phyloP scores from a whole-genome alignment of 768 basidiomycete species.

The Calocybe cyanea region DNA sequence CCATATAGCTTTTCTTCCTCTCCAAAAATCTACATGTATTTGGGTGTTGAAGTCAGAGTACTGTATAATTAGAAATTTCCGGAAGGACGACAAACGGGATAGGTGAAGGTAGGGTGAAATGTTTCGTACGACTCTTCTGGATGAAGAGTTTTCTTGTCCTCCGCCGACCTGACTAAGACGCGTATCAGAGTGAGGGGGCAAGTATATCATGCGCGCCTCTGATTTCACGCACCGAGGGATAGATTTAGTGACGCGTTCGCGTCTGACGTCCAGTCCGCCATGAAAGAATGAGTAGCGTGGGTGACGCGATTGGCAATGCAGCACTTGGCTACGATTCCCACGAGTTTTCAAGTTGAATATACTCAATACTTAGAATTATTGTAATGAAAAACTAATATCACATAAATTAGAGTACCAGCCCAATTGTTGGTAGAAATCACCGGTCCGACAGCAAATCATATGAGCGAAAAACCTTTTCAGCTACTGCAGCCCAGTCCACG shows the following conservation, averaged over 20 bases:
- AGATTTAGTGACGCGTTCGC: conserved; percentile 75
- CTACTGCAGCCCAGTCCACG: conserved; percentile 39
- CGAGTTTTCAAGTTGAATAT: no score
- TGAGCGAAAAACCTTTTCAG: conserved; percentile 31
- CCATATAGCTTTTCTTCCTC: conserved; percentile 97
- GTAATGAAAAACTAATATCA: no score
- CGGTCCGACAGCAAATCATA: no score
- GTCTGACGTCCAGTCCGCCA: conserved; percentile 74
- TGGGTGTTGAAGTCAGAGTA: background rate
- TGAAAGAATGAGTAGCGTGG: conserved; percentile 13
- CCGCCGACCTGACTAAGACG: conserved; percentile 59
- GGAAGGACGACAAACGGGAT: conserved; percentile 70
- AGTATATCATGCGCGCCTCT: background rate
- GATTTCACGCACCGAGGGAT: conserved; percentile 60
- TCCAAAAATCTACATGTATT: conserved; percentile 76
- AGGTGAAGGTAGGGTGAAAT: conserved; percentile 90
- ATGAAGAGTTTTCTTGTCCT: conserved; percentile 56
- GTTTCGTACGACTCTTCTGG: conserved; percentile 57
- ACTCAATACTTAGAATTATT: no score
- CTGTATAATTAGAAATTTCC: background rate
- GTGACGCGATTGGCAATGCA: no score
- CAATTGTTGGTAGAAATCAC: no score
- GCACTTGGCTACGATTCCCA: no score
- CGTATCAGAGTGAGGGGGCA: background rate
- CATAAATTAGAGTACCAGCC: no score